These are phyloP conservation scores for Astrothelium macrocarpum DNA, from an alignment of 495 filamentous ascomycete genomes.

Conservation along the genomic window DNA sequence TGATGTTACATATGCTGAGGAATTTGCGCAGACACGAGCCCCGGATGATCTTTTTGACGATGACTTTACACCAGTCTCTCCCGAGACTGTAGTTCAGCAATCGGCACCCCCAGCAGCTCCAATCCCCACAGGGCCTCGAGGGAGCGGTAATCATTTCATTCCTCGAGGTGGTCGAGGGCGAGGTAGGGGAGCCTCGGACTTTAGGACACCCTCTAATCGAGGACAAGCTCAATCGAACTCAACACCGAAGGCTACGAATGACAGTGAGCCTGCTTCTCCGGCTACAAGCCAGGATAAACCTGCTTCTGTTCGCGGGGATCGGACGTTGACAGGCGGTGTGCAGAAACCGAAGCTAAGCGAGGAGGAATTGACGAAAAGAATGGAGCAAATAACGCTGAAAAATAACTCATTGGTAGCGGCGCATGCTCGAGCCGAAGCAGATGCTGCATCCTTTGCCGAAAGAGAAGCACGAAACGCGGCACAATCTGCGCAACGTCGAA, in stretches of 20 bases:
- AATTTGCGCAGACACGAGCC: slow-evolving; percentile 45
- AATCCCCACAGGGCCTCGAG: slow-evolving; percentile 22
- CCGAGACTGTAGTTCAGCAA: neutral
- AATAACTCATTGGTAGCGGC: slow-evolving; percentile 49
- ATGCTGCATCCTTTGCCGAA: slow-evolving; percentile 56
- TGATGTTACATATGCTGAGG: slow-evolving; percentile 15
- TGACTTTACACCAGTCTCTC: slow-evolving; percentile 55
- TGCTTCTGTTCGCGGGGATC: slow-evolving; percentile 56
- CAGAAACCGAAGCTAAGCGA: slow-evolving; percentile 59
- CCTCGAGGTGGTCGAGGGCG: slow-evolving; percentile 29
- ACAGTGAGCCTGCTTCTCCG: slow-evolving; percentile 4
- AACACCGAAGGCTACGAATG: slow-evolving; percentile 10
- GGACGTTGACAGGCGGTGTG: slow-evolving; percentile 57
- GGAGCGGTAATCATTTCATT: slow-evolving; percentile 27
- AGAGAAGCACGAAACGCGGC: slow-evolving; percentile 47
- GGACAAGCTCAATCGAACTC: slow-evolving; percentile 1
- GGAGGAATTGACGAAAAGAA: slow-evolving; percentile 50
- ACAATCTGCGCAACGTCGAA: slow-evolving; percentile 36
- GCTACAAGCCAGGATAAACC: slow-evolving; percentile 9
- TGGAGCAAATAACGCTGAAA: slow-evolving; percentile 50
- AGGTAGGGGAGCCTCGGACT: slow-evolving; percentile 15
- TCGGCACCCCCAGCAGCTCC: slow-evolving; percentile 4
- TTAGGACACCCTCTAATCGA: neutral
- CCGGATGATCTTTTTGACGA: slow-evolving; percentile 64
- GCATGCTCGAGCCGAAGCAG: slow-evolving; percentile 57